Base-by-base conservation (phyloP, 2,329 filamentous ascomycete genomes). In the Raffaelea arxii region DNA sequence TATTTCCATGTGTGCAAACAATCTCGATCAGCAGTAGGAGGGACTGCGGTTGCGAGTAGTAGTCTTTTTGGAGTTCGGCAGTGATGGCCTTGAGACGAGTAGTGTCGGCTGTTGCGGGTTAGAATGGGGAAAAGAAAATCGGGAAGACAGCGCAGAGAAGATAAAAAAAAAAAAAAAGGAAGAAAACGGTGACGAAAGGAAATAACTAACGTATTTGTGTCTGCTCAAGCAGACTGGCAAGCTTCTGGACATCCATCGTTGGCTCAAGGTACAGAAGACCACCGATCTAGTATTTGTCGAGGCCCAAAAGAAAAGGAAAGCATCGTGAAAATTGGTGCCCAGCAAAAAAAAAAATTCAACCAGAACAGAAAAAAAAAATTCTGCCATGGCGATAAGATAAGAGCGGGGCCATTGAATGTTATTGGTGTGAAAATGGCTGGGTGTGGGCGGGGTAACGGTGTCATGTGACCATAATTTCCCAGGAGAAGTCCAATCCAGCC, bases 21-120 rank as follows among this genome's bases (percentile, higher is more conserved):
- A 96, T 82, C 68, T 96, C 88, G 56, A 97, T 78, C 52, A 97
- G 83, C 58, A 86, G 80, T 47, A 91, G 76, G 48, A 97, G 80
- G 16, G 88, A 87, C 59, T 89, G 79, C 35, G 91, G 84, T 56
- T 88, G 79, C 59, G 80, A 82, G 72, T 94, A 97, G 74, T 87
- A 97, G 68, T 86, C 86, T 67, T 94, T 92, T 68, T 94, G 90
- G 50, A 97, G 80, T 59, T 89, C 82, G 49, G 85, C 80, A 18
- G 91, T 98, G 53, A 90, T 88, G 55, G 85, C 80, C 77, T 96
- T 94, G 66, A 94, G 82, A 67, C 82, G 81, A 57, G 86, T 81
- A 55, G 89, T 95, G 68, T 94, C 84, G 62, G 92, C 89, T 94
- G 60, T 32, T 30, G 48, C 51, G 32, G 49, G 23, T 56, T 40